These are phyloP conservation scores for Chenopodium berlandieri DNA, from an alignment of 148 eudicot species.

Conservation along the genomic window DNA sequence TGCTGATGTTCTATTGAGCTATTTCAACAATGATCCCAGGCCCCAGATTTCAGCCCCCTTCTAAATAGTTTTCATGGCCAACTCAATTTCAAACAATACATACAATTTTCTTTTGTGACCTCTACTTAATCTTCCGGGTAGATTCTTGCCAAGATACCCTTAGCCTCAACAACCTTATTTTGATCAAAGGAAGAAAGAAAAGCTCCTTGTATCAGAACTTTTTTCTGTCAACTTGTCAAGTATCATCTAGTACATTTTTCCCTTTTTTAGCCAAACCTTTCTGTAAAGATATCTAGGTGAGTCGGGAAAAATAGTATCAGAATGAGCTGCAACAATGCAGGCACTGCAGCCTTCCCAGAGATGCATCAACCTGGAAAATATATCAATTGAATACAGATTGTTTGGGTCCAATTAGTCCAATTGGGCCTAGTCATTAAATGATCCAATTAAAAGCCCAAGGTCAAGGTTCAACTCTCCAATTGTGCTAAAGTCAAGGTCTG, in stretches of 20 bases:
- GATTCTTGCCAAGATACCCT: constrained; percentile 51
- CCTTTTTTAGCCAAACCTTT: neutral
- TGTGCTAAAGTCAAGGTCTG: no score
- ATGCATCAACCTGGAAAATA: constrained; percentile 13
- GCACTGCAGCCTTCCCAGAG: constrained; percentile 16
- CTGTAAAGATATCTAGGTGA: constrained; percentile 30
- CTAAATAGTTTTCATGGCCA: constrained; percentile 44
- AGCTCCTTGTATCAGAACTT: neutral
- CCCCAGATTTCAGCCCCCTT: constrained; percentile 47
- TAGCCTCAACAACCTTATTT: constrained; percentile 44
- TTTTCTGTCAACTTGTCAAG: no score
- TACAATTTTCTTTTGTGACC: constrained; percentile 38
- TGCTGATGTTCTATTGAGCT: constrained; percentile 55
- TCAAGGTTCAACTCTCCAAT: no score
- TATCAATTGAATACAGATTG: neutral
- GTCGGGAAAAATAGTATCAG: constrained; percentile 21
- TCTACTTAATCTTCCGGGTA: constrained; percentile 53
- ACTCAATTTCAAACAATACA: constrained; percentile 35
- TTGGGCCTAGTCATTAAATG: no score
- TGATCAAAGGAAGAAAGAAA: constrained; percentile 16
- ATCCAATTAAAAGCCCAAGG: no score
- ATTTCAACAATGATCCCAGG: constrained; percentile 57
- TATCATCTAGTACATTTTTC: neutral
- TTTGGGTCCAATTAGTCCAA: no score
- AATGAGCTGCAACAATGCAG: constrained; percentile 27